Base-by-base conservation (phyloP, 768 basidiomycete species). In the Boletus vinaceobasis region DNA sequence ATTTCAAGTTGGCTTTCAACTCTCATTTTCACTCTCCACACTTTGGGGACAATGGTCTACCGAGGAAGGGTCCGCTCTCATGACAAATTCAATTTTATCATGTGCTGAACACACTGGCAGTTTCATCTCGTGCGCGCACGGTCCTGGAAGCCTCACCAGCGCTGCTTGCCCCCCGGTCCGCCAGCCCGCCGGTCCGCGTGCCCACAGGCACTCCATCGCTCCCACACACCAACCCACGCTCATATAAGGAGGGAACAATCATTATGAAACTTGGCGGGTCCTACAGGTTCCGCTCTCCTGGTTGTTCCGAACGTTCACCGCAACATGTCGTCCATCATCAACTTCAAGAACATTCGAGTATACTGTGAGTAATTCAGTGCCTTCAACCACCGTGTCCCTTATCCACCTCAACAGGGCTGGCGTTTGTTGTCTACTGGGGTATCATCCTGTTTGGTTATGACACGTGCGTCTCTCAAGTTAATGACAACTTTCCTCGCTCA, bases 391-490 rank as follows among this genome's bases (percentile, higher is more conserved):
- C n/a, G n/a, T n/a, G n/a, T n/a, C n/a, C n/a, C 37, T 45, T 11
- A 21, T 36, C 10, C 52, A 19, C 38, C 2, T 10, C 7, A 36
- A 8, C 58, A 89, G 87, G 85, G 80, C 70, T 89, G 61, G 87
- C 87, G 1, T 85, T 89, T 64, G 73, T 86, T 55, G 84, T 77
- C 0, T 90, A 89, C 69, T 87, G 85, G 84, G 88, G 88, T 1
- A 88, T 88, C 56, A 72, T 90, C n/a, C 74, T 90, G 17, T 92
- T 92, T 64, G 90, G 90, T 62, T 91, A 90, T 62, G 88, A 88
- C 66, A 84, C 85, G 82, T 85, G 63, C 53, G 81, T 76, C 21
- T 37, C 40, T 32, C 19, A 11, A 4, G 3, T 15, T n/a, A 4
- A 32, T 15, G 14, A 8, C 11, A 5, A 7, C 15, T 21, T 29